phyloP scores from a whole-genome alignment of 2,329 filamentous ascomycete genomes.

The Leptographium wingfieldii region DNA sequence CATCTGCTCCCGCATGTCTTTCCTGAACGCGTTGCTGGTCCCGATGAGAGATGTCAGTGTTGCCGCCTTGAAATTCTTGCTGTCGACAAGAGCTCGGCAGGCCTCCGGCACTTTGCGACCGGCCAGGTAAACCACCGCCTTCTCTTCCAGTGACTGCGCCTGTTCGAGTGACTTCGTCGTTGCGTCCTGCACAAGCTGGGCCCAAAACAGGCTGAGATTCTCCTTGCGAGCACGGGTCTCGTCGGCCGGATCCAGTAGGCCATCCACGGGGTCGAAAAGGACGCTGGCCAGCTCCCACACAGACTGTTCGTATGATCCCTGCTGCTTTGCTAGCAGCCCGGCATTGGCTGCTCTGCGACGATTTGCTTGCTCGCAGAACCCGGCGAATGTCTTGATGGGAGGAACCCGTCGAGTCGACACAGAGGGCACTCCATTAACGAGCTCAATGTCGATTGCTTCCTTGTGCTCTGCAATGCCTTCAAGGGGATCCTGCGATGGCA shows the following conservation, averaged over 20 bases:
- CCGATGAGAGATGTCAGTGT: constrained; percentile 54
- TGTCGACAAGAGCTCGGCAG: constrained; percentile 64
- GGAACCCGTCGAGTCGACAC: constrained; percentile 35
- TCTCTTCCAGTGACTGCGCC: constrained; percentile 60
- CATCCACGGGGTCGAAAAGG: constrained; percentile 61
- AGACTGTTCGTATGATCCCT: constrained; percentile 48
- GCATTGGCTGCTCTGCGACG: constrained; percentile 18
- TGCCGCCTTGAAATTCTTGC: constrained; percentile 48
- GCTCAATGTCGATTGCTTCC: constrained; percentile 37
- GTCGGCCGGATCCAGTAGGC: constrained; percentile 26
- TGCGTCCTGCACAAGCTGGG: constrained; percentile 49
- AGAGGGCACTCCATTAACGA: constrained; percentile 46
- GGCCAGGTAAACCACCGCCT: constrained; percentile 68
- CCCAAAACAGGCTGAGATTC: constrained; percentile 55
- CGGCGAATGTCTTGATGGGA: constrained; percentile 27
- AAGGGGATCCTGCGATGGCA: constrained; percentile 23
- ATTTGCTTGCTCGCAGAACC: constrained; percentile 30
- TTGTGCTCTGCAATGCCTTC: constrained; percentile 31
- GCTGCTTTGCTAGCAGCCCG: constrained; percentile 20
- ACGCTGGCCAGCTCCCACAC: constrained; percentile 82
- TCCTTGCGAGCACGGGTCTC: constrained; percentile 38
- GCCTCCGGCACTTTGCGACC: constrained; percentile 71
- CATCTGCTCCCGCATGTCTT: constrained; percentile 68
- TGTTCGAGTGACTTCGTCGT: constrained; percentile 38
- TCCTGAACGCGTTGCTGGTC: constrained; percentile 53